Conservation (phyloP, 2,329 filamentous ascomycete genomes). For the Fusarium fujikuroi region DNA sequence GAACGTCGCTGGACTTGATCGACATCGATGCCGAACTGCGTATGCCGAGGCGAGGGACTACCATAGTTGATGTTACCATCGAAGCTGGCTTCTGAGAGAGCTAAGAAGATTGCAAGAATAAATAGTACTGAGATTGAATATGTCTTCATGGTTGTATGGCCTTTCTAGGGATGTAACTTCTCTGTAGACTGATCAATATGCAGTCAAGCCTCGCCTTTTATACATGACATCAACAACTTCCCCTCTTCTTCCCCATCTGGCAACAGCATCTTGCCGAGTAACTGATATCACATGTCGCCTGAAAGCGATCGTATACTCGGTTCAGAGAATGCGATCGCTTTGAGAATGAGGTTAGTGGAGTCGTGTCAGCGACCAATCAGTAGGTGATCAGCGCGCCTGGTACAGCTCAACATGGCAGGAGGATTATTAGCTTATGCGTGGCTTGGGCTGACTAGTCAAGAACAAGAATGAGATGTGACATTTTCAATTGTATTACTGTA, state of each 20-base stretch:
- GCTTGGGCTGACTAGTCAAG: not conserved
- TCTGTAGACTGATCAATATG: not conserved
- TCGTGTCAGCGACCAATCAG: not conserved
- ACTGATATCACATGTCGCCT: not conserved
- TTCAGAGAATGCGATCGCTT: not conserved
- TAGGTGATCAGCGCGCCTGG: not conserved
- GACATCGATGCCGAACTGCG: not conserved
- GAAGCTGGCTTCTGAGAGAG: not conserved
- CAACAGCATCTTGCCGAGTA: not conserved
- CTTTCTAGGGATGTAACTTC: accelerated
- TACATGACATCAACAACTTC: not conserved
- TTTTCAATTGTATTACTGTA: not conserved
- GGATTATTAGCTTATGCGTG: not conserved
- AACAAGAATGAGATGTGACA: not conserved
- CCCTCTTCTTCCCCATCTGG: not conserved
- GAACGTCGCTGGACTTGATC: not conserved
- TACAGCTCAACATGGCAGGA: not conserved
- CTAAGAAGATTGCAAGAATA: accelerated
- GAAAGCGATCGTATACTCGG: not conserved
- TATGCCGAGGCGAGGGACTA: not conserved
- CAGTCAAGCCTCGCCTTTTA: not conserved
- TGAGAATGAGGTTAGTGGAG: not conserved
- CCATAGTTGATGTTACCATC: constrained; percentile 4
- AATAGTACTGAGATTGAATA: accelerated
- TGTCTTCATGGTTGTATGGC: not conserved